These are phyloP conservation scores for Syncephalis plumigaleata DNA, from an alignment of 371 early-diverging fungal species.

Conservation along the genomic window DNA sequence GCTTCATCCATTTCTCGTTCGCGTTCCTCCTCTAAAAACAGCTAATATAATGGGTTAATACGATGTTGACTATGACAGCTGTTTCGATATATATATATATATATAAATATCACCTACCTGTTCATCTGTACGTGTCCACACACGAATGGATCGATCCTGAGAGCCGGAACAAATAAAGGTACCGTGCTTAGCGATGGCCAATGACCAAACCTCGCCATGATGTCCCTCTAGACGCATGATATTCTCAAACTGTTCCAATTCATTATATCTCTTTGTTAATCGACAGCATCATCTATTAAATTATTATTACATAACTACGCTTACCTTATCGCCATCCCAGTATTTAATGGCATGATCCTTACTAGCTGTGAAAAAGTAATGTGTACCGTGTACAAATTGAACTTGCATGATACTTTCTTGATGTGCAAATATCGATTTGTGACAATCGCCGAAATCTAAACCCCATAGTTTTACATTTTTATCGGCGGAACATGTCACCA, in stretches of 20 bases:
- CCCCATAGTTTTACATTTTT: conserved; percentile 97
- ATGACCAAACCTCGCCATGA: conserved; percentile 84
- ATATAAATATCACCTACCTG: conserved; percentile 27
- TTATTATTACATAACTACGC: neutral
- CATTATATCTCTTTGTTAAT: too few species aligned
- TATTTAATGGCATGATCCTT: conserved; percentile 86
- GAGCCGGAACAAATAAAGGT: conserved; percentile 68
- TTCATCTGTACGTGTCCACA: conserved; percentile 91
- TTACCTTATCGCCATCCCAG: conserved; percentile 89
- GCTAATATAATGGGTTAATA: conserved; percentile 10
- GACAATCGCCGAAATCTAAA: conserved; percentile 97
- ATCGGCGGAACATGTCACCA: conserved; percentile 86
- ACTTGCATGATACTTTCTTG: conserved; percentile 76
- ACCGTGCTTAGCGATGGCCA: conserved; percentile 77
- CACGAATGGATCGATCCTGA: conserved; percentile 81
- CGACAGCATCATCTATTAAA: too few species aligned
- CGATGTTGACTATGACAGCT: neutral
- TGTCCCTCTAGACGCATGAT: conserved; percentile 83
- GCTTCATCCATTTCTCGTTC: conserved; percentile 83
- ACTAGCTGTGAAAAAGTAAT: conserved; percentile 79
- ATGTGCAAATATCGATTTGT: conserved; percentile 84
- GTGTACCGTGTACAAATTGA: conserved; percentile 82
- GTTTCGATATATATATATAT: neutral
- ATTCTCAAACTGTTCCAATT: conserved; percentile 57
- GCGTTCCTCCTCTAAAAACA: conserved; percentile 90